A percentile compares a stretch with the other conserved stretches of the same genome.
These are phyloP conservation scores for Sordariomycetes sp. DNA, from an alignment of 2,329 filamentous ascomycete genomes.

Conservation along the genomic window DNA sequence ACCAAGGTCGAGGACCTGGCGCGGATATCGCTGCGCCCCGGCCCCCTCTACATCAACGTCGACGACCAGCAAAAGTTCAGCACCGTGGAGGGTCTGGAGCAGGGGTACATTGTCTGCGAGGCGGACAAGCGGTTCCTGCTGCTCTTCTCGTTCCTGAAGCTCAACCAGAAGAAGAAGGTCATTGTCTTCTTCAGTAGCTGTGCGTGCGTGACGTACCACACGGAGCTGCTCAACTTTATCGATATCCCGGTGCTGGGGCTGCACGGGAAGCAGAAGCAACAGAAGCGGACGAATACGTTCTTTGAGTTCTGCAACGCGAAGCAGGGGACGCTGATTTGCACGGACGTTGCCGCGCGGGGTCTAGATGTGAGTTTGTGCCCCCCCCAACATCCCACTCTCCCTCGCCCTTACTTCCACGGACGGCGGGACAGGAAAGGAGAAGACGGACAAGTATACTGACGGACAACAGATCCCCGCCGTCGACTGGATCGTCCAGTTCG, in stretches of 20 bases:
- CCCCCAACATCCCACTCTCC: no score
- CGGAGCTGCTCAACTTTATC: conserved; percentile 93
- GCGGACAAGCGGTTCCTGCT: conserved; percentile 88
- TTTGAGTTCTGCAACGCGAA: conserved; percentile 78
- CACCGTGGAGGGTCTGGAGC: conserved; percentile 87
- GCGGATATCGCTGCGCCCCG: conserved; percentile 79
- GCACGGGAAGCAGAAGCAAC: conserved; percentile 95
- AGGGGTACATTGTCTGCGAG: conserved; percentile 90
- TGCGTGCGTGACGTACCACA: conserved; percentile 90
- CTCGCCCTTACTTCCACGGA: no score
- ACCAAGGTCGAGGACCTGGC: conserved; percentile 97
- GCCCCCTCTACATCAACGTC: conserved; percentile 94
- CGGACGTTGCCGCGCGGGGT: conserved; percentile 88
- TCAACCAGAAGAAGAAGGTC: conserved; percentile 85
- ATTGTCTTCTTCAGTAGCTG: conserved; percentile 94
- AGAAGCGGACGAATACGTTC: conserved; percentile 97
- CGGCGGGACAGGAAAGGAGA: no score
- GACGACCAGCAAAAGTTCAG: conserved; percentile 80
- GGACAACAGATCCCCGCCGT: conserved; percentile 66
- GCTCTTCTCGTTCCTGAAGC: conserved; percentile 84
- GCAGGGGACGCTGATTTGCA: conserved; percentile 83
- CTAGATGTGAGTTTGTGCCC: conserved; percentile 51
- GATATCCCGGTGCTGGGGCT: conserved; percentile 79
- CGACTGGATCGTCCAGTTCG: conserved; percentile 94
- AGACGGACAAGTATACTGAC: not conserved